phyloP scores from a whole-genome alignment of 2,329 filamentous ascomycete species.

The Parastagonospora nodorum region DNA sequence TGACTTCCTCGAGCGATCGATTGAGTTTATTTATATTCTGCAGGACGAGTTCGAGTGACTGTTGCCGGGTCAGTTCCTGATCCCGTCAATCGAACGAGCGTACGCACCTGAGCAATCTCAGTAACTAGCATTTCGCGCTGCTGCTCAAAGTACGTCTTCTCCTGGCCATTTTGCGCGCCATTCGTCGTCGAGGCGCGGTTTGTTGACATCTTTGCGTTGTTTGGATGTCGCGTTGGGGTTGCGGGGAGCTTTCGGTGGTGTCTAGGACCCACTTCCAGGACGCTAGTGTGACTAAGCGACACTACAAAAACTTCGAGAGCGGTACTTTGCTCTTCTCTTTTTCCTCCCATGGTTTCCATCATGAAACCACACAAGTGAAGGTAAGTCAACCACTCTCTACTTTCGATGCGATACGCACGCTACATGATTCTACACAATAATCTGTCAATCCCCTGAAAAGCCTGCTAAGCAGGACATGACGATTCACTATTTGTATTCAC shows the following conservation, averaged over 20 bases:
- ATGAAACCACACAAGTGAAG: conserved; percentile 45
- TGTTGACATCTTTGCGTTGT: conserved; percentile 25
- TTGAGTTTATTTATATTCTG: conserved; percentile 97
- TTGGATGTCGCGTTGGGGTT: conserved; percentile 9
- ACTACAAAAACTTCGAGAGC: conserved; percentile 26
- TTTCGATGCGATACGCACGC: background rate
- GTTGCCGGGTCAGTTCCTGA: background rate
- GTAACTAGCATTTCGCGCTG: conserved; percentile 73
- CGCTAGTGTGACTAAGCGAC: conserved; percentile 15
- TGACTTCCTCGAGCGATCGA: conserved; percentile 86
- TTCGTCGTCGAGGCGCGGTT: conserved; percentile 26
- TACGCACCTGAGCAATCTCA: conserved; percentile 71
- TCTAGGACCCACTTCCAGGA: background rate
- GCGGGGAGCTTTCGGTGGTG: conserved; percentile 6
- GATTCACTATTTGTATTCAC: conserved; percentile 51
- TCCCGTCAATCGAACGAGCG: conserved; percentile 40
- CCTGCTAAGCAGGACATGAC: conserved; percentile 55
- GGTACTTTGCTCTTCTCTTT: conserved; percentile 14
- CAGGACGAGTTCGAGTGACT: conserved; percentile 84
- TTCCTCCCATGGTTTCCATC: conserved; percentile 23
- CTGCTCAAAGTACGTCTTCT: conserved; percentile 70
- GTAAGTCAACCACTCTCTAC: conserved; percentile 23
- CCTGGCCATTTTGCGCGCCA: conserved; percentile 17
- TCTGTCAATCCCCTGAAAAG: conserved; percentile 85
- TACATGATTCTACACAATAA: conserved; percentile 69